Evolutionary conservation across 1,139 yeast species (phyloP), one percentile per base, ranked within the genome.

Genomic region (Blastobotrys persicus): DNA sequence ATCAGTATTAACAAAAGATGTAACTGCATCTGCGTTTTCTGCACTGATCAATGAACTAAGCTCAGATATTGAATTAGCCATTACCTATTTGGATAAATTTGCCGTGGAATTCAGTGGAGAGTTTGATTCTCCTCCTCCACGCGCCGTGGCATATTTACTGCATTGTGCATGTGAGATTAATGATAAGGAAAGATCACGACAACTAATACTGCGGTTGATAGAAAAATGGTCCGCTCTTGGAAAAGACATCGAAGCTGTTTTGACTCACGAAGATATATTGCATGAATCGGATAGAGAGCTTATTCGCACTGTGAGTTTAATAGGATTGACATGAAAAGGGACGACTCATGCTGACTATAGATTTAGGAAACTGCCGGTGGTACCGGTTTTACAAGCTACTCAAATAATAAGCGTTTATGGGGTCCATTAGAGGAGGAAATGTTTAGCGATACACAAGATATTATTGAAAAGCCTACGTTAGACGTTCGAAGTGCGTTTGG

Each of bases 1-100:
- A 65, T 89, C 96, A 37, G 82, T 80, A 68, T 91, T 92, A 19
- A 96, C 96, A 92, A 92, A 18, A 19, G 41, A 37, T 9, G 7
- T 37, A 13, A 19, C 19, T 4, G 41, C 6, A 11, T 4, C 28
- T 6, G 14, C 41, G 14, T 37, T 37, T 18, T 4, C 17, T 37
- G 41, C 41, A 7, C 19, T 37, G 41, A 37, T 37, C 26, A 14
- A 37, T 13, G 28, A 19, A 19, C 13, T 37, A 5, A 4, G n/a
- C 4, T 23, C 41, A 4, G 41, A 37, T n/a, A 37, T 37, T 37
- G 41, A 37, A n/a, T 12, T 7, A 28, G 41, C 41, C 4, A 14
- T 37, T 13, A 6, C 28, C 4, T 37, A 17, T 13, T 3, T 37
- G 11, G 28, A 37, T 12, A 7, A 7, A 14, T 37, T 37, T 37